Percentiles rank a stretch among this genome's conserved stretches.
These are phyloP conservation scores for Aspergillus aculeatinus DNA, from an alignment of 2,329 filamentous ascomycete species.

Conservation along the genomic window DNA sequence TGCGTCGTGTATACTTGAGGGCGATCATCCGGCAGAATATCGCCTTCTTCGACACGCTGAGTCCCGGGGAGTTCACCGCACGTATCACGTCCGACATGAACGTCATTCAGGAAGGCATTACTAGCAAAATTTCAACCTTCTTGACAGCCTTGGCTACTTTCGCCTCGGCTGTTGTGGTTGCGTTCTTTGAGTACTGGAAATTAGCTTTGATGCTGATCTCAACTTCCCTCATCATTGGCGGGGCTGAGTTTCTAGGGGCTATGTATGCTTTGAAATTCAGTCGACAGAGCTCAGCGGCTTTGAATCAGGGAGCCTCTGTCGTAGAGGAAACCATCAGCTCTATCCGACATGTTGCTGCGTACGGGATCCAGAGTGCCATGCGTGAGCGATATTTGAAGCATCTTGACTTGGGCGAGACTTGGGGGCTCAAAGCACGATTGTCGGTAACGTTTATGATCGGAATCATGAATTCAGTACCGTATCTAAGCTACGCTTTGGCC, in stretches of 20 bases:
- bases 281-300: not conserved
- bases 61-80: not conserved
- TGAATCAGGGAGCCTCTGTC: not conserved
- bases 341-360: not conserved
- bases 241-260: not conserved
- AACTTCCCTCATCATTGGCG: not conserved
- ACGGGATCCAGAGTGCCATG: not conserved
- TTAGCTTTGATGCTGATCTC: constrained; percentile 1
- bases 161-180: not conserved
- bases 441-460: not conserved
- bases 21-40: constrained; percentile 28
- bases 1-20: constrained; percentile 25
- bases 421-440: not conserved
- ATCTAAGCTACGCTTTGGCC: constrained; percentile 61
- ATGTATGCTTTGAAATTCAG: not conserved
- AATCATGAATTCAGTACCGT: constrained; percentile 19
- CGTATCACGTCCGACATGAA: not conserved
- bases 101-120: constrained; percentile 17
- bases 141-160: constrained; percentile 6
- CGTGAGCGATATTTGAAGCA: constrained; percentile 25
- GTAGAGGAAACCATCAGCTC: not conserved
- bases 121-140: constrained; percentile 10
- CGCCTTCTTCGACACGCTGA: constrained; percentile 24
- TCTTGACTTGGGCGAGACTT: not conserved
- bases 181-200: constrained; percentile 2